A percentile compares a stretch with the other conserved stretches of the same genome.
Conservation (phyloP, 345 rosid genomes). For the Atalantia buxifolia region DNA sequence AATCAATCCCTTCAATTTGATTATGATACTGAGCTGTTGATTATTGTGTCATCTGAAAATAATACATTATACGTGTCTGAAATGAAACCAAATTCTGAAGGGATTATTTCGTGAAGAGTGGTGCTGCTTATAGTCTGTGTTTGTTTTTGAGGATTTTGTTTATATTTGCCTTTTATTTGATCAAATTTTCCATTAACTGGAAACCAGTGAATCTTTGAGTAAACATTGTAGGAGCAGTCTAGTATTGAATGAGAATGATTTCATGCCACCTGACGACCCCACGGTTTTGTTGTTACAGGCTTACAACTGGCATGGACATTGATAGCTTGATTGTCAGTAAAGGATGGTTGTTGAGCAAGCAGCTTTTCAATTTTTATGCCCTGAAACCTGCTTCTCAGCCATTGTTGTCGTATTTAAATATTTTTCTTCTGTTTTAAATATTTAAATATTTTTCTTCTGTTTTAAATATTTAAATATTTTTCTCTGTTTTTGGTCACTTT, state of each 20-base stretch:
- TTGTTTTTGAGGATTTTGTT: background rate
- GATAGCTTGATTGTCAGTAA: background rate
- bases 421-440: background rate
- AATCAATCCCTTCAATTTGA: background rate
- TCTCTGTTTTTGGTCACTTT: background rate
- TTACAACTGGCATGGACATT: background rate
- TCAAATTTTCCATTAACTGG: background rate
- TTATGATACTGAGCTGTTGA: background rate
- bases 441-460: too few relatives aligned
- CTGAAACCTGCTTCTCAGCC: background rate
- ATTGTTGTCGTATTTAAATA: background rate
- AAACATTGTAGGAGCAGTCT: background rate
- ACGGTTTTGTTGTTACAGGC: background rate
- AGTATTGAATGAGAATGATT: background rate
- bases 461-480: background rate
- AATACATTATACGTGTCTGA: background rate
- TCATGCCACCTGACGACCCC: background rate
- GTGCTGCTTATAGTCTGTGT: background rate
- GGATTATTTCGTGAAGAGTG: background rate
- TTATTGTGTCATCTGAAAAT: background rate
- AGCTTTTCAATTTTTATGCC: background rate
- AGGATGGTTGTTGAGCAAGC: background rate
- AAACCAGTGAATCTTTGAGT: background rate
- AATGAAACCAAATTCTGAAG: background rate
- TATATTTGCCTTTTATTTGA: background rate